A percentile compares a stretch with the other conserved stretches of the same genome.
Conservation (phyloP, 805 yeast genomes). For the Candida maris region DNA sequence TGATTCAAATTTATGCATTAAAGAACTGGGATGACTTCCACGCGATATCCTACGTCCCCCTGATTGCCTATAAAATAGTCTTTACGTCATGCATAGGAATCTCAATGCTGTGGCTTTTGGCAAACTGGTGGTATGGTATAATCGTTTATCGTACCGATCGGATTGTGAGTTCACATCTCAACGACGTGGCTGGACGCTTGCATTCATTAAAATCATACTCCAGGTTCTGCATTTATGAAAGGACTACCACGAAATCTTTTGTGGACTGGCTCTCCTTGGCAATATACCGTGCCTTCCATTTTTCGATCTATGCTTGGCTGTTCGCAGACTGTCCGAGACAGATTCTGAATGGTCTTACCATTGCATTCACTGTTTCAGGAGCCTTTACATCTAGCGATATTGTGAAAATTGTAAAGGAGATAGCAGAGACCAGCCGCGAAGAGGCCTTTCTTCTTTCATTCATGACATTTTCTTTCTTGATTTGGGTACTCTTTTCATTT, state of each 20-base stretch:
- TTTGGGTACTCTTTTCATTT: constrained; percentile 63
- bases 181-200: constrained; percentile 54
- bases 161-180: constrained; percentile 68
- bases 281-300: constrained; percentile 61
- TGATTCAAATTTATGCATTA: constrained; percentile 68
- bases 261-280: constrained; percentile 67
- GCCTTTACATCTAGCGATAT: constrained; percentile 36
- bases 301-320: constrained; percentile 54
- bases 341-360: constrained; percentile 73
- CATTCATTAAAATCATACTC: constrained; percentile 58
- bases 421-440: constrained; percentile 57
- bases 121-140: constrained; percentile 57
- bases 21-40: constrained; percentile 38
- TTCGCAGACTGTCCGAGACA: constrained; percentile 88
- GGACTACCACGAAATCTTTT: constrained; percentile 60
- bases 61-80: constrained; percentile 27
- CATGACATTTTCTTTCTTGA: constrained; percentile 69
- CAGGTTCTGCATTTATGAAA: constrained; percentile 68
- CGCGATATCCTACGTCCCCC: constrained; percentile 31
- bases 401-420: constrained; percentile 45
- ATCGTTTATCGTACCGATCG: constrained; percentile 55
- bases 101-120: constrained; percentile 54
- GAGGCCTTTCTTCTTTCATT: constrained; percentile 72
- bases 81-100: constrained; percentile 67
- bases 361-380: constrained; percentile 48